Base-by-base conservation (phyloP, 306 rosid genomes). In the Vachellia collinsii region DNA sequence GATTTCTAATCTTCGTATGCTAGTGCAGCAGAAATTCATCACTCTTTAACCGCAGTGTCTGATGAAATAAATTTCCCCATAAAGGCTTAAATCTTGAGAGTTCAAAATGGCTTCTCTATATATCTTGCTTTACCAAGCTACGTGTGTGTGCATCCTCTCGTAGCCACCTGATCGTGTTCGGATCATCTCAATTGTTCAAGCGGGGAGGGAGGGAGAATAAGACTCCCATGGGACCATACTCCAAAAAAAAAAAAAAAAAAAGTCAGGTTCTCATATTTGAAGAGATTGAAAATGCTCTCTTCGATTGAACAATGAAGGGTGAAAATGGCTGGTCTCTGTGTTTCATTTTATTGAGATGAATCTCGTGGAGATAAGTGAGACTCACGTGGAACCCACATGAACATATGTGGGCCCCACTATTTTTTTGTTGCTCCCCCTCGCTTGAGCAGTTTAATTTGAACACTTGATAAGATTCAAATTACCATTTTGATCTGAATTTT, bases 21-120 rank as follows among this genome's bases (percentile, higher is more conserved):
- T 66, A 77, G 81, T 43, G 97, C 90, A 53, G 85, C 79, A 20
- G 90, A 88, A 13, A 46, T 80, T 41, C 76, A 70, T 23, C 22
- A 17, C 3, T 54, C 1, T 63, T 64, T 79, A 36, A 80, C 75
- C 77, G 73, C 78, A 16, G 36, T 79, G 39, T 76, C 86, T 7
- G 89, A 78, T 41, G 90, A 84, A 19, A 48, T 83, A 63, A 75
- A 70, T 37, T 79, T 84, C 66, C 77, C 77, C 77, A 34, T 69
- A 11, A 47, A 43, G 46, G 59, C 38, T 72, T 84, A 37, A 54
- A 17, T 17, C 59, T 53, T n/a, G 82, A 29, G 66, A 25, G 7
- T 25, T 11, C 34, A 25, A 61, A 61, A 23, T 23, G 66, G 66
- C 66, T 61, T 61, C 17, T 61, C 38, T 25, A 0, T 29, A 44